A percentile compares a stretch with the other conserved stretches of the same genome.
phyloP scores from a whole-genome alignment of 2,329 filamentous ascomycete genomes.

The Triangularia setosa region DNA sequence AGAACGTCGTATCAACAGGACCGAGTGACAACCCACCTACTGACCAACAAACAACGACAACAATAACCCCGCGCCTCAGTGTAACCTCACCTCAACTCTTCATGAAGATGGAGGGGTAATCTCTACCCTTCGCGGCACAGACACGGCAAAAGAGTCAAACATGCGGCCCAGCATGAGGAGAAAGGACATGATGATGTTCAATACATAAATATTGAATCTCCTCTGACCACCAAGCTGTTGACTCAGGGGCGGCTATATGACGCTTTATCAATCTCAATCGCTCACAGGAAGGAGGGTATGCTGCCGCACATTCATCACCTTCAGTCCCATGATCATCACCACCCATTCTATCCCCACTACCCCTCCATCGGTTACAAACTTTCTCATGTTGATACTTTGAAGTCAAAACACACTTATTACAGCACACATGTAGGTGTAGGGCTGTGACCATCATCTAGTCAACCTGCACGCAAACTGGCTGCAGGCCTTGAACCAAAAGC shows the following conservation, averaged over 20 bases:
- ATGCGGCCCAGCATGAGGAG: background rate
- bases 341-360: background rate
- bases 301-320: background rate
- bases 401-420: background rate
- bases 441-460: background rate
- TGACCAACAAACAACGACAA: background rate
- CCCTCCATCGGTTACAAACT: background rate
- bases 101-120: background rate
- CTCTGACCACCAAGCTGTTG: background rate
- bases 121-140: background rate
- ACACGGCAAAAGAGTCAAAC: background rate
- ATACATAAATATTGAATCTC: background rate
- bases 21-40: background rate
- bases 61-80: conserved; percentile 1
- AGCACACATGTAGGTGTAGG: background rate
- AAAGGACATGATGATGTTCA: background rate
- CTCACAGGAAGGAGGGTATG: background rate
- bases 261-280: background rate
- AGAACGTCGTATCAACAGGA: conserved; percentile 2
- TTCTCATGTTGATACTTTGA: background rate
- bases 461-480: background rate
- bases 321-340: background rate
- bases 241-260: background rate
- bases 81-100: background rate
- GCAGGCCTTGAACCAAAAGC: background rate